Conservation (phyloP, 208 protist species). For the Porcisia hertigi region DNA sequence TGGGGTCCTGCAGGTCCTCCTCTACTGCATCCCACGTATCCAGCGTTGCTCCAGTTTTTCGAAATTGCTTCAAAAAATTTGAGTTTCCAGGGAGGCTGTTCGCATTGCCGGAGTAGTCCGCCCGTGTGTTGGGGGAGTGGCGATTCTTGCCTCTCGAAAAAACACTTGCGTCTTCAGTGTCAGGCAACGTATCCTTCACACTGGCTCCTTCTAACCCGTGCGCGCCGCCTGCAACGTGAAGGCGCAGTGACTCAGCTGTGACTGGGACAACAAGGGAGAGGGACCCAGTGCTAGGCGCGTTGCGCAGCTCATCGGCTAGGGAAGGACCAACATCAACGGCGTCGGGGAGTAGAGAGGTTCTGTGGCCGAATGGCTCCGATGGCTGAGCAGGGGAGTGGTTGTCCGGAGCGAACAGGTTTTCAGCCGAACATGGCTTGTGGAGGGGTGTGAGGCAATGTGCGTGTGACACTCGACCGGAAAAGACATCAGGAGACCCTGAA, state of each 20-base stretch:
- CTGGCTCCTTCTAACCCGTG: not conserved
- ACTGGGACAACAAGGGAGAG: slow-evolving; percentile 23
- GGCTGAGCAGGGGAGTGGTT: not conserved
- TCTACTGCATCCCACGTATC: slow-evolving; percentile 26
- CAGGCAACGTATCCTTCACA: not conserved
- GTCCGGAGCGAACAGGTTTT: not conserved
- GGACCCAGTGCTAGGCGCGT: slow-evolving; percentile 2
- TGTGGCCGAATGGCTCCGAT: slow-evolving; percentile 2
- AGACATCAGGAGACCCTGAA: not conserved
- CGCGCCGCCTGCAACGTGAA: slow-evolving; percentile 15
- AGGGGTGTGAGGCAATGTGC: not conserved
- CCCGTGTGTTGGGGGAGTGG: not conserved
- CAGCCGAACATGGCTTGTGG: not conserved
- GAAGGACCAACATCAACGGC: not conserved
- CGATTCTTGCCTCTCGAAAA: not conserved
- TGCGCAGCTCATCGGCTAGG: slow-evolving; percentile 8
- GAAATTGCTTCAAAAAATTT: slow-evolving; percentile 1
- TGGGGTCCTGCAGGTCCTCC: slow-evolving; percentile 6
- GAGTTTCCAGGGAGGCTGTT: not conserved
- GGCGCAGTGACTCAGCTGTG: slow-evolving; percentile 28
- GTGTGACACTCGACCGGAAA: not conserved
- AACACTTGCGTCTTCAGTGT: not conserved
- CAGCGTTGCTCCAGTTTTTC: slow-evolving; percentile 12
- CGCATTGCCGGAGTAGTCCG: not conserved
- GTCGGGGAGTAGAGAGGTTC: not conserved